Percentiles rank a stretch among this genome's conserved stretches.
These are phyloP conservation scores for Talaromyces sp. DNA, from an alignment of 2,329 filamentous ascomycete species.

Conservation along the genomic window DNA sequence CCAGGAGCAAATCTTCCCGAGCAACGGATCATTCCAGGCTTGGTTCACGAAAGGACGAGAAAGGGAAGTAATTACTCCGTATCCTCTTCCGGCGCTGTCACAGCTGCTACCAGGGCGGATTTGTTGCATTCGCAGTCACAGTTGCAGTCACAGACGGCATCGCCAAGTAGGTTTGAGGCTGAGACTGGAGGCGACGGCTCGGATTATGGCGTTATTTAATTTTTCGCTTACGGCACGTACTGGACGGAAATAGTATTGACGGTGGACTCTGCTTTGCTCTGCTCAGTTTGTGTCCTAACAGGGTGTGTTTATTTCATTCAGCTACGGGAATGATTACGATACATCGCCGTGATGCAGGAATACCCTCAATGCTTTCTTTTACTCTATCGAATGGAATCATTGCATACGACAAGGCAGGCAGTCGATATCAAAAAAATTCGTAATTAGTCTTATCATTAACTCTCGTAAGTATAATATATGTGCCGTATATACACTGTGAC, in stretches of 20 bases:
- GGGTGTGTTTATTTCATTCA: background rate
- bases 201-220: constrained; percentile 6
- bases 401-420: background rate
- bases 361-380: background rate
- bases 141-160: background rate
- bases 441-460: background rate
- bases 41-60: constrained; percentile 41
- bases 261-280: background rate
- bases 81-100: constrained; percentile 9
- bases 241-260: background rate
- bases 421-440: background rate
- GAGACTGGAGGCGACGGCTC: constrained; percentile 8
- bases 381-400: background rate
- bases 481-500: background rate
- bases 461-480: background rate
- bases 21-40: constrained; percentile 45
- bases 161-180: background rate
- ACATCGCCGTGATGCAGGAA: background rate
- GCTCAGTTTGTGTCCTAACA: background rate
- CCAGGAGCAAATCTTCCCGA: constrained; percentile 29
- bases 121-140: constrained; percentile 4
- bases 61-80: constrained; percentile 26
- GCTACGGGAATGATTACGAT: background rate
- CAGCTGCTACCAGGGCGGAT: constrained; percentile 12
- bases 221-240: background rate